Base-by-base conservation (phyloP, 2,329 filamentous ascomycete species). In the Chlorencoelia australis region DNA sequence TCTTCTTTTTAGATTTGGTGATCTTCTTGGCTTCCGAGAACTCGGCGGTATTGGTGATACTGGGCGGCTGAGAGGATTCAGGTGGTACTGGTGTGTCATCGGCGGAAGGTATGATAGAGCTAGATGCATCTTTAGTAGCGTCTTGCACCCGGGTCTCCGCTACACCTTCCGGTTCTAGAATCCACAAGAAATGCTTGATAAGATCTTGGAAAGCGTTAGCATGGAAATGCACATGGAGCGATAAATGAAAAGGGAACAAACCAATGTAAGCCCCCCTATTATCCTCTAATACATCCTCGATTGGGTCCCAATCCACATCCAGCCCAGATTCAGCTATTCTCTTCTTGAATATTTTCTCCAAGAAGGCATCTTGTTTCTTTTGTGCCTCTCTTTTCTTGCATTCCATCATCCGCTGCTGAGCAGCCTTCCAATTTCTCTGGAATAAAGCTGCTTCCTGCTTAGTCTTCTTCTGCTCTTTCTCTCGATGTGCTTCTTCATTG, bases 401-500 rank as follows among this genome's bases (percentile, higher is more conserved):
- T n/a, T 57, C 56, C 9, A 52, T 54, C 27, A 64, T 50, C 18
- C 62, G 60, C n/a, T 54, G 48, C 30, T 64, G 48, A 26, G 64
- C 48, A 27, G 65, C 63, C 40, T 64, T 65, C 51, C 58, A 61
- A 44, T 70, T 62, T 5, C 67, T 56, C 42, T 58, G 63, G 42
- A 69, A 67, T 45, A 70, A 50, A 11, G 61, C 58, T 3, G 65
- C 62, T 45, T 70, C 66, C 22, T 60, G 54, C 46, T 68, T 67
- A 34, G 68, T 55, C 44, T 67, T 68, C 50, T 63, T 65, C 30
- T 62, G 62, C 47, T 69, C 67, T 29, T 61, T 66, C 29, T 68
- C 65, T 18, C 63, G 61, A 4, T 49, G 56, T 16, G 51, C 49
- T 35, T 68, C 66, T 49, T 68, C 65, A 18, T 61, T 56, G 11